These are phyloP conservation scores for Lodderomyces theae DNA, from an alignment of 1,139 yeast genomes.

Conservation along the genomic window DNA sequence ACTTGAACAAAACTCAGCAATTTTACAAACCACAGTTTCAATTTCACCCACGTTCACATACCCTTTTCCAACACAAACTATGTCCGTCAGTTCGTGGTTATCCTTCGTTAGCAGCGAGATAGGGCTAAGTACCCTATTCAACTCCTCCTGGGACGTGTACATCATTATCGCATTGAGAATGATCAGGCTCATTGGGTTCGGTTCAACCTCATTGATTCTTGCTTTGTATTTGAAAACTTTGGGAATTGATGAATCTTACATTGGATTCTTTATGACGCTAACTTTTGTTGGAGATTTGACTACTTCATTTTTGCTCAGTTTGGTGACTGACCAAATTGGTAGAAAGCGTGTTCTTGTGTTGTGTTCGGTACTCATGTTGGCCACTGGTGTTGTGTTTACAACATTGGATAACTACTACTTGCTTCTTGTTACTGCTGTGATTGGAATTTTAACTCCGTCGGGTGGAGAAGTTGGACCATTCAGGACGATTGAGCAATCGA, in stretches of 20 bases:
- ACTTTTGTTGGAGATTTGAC: slow-evolving; percentile 40
- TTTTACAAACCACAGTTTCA: too few species aligned
- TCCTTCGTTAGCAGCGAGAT: slow-evolving; percentile 18
- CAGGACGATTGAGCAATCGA: slow-evolving; percentile 39
- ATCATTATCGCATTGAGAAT: slow-evolving; percentile 32
- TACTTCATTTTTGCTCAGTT: slow-evolving; percentile 30
- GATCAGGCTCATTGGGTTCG: slow-evolving; percentile 40
- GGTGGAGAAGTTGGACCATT: slow-evolving; percentile 48
- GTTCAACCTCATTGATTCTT: slow-evolving; percentile 40
- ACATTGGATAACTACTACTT: slow-evolving; percentile 20
- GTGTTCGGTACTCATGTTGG: slow-evolving; percentile 28
- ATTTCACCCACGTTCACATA: too few species aligned
- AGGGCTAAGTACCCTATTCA: slow-evolving; percentile 26
- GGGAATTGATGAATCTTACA: slow-evolving; percentile 27
- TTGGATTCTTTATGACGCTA: slow-evolving; percentile 39
- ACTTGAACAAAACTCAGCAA: too few species aligned
- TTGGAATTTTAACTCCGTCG: slow-evolving; percentile 41
- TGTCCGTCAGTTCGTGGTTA: not conserved
- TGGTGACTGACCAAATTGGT: slow-evolving; percentile 37
- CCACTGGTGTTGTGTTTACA: slow-evolving; percentile 29
- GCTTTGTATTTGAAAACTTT: slow-evolving; percentile 36
- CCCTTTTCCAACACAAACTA: too few species aligned
- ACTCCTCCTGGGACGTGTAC: slow-evolving; percentile 28
- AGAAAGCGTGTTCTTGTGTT: slow-evolving; percentile 27
- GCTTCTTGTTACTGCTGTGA: slow-evolving; percentile 24